Base-by-base conservation (phyloP, 441 rosid species). In the Aquilaria agallochum region DNA sequence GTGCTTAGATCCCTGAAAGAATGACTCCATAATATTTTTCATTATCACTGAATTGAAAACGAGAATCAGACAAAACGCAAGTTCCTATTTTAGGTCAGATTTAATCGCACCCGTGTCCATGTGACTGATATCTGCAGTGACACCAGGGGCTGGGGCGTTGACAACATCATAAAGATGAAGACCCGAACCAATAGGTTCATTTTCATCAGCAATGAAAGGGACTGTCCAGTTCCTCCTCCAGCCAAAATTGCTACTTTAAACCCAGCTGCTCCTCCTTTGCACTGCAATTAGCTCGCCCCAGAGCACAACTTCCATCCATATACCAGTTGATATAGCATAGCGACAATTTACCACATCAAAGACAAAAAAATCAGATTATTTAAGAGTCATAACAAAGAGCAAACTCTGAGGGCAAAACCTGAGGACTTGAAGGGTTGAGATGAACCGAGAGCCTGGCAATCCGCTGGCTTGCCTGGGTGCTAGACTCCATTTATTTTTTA, bases 121-220 rank as follows among this genome's bases (percentile, higher is more conserved):
- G 71, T 89, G 98, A 76, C 98, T 80, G 60, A 94, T 73, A 56
- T 90, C 98, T 47, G 98, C 93, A 7, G 95, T 87, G 69, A 94
- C 98, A 15, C 99, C 96, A 8, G 90, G 97, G 27, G 27, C 27
- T 20, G 27, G 27, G 3, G 94, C 51, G 60, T 94, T 94, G 53
- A 91, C 96, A 62, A 94, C 97, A 78, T 94, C 99, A 70, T 91
- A 94, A 46, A 94, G 89, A 70, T 94, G 96, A 70, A 91, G 97
- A 69, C 86, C 86, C 5, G 96, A 89, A 94, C 96, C 57, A 91
- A 81, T 12, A 94, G 99, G 68, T 90, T 89, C 83, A 86, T 89
- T 67, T 94, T 94, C 95, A 94, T 85, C 31, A 91, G 62, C 88
- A 94, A 40, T n/a, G 97, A 72, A 59, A 91, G 82, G 32, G 98